Conservation (phyloP, 768 basidiomycete genomes). For the Hebeloma cylindrosporum region DNA sequence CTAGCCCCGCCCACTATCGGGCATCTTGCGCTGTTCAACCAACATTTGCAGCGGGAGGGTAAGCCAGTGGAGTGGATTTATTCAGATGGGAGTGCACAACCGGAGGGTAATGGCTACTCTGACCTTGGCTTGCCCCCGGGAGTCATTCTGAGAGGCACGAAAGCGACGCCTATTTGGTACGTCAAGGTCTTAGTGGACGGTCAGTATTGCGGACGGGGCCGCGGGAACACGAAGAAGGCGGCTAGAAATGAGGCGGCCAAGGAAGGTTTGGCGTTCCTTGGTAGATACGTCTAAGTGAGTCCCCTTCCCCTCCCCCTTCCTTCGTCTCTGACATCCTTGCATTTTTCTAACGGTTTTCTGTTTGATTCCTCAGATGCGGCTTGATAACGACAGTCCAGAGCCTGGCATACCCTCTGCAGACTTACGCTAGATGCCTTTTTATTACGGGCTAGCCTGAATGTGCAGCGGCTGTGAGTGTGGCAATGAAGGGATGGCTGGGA, state of each 20-base stretch:
- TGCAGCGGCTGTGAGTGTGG: slow-evolving; percentile 55
- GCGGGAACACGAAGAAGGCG: slow-evolving; percentile 74
- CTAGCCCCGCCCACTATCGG: slow-evolving; percentile 41
- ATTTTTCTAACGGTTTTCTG: neutral
- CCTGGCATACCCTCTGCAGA: slow-evolving; percentile 58
- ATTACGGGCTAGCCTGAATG: slow-evolving; percentile 49
- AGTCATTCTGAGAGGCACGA: slow-evolving; percentile 41
- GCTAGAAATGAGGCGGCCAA: slow-evolving; percentile 84
- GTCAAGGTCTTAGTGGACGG: slow-evolving; percentile 66
- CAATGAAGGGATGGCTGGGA: too few relatives aligned
- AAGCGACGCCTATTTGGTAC: slow-evolving; percentile 76
- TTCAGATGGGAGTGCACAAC: slow-evolving; percentile 35
- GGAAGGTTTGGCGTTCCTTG: slow-evolving; percentile 60
- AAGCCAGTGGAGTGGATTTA: slow-evolving; percentile 72
- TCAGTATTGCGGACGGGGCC: slow-evolving; percentile 57
- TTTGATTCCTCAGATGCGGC: neutral
- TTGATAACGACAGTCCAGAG: slow-evolving; percentile 15
- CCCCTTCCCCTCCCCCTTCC: slow-evolving; percentile 15
- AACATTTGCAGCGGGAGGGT: slow-evolving; percentile 60
- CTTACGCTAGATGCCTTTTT: slow-evolving; percentile 45
- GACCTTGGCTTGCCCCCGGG: slow-evolving; percentile 22
- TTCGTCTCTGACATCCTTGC: neutral
- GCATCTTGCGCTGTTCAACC: slow-evolving; percentile 80
- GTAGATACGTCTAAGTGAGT: slow-evolving; percentile 48
- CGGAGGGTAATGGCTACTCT: slow-evolving; percentile 18